A percentile compares a stretch with the other conserved stretches of the same genome.
These are phyloP conservation scores for Butyriboletus appendiculatus DNA, from an alignment of 1,284 basidiomycete species.

Conservation along the genomic window DNA sequence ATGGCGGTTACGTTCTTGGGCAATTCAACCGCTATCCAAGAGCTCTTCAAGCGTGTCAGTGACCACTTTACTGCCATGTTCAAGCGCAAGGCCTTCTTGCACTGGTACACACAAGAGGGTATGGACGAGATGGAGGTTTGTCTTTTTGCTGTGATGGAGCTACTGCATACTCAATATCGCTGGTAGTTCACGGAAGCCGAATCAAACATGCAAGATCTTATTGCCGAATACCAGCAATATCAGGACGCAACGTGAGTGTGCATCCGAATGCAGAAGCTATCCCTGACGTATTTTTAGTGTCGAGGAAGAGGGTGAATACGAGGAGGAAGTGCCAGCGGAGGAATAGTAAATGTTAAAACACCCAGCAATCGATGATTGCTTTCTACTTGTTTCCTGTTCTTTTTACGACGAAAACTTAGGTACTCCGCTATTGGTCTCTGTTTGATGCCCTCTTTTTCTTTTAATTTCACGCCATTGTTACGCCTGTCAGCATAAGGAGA, in stretches of 20 bases:
- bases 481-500: constrained; percentile 26
- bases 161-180: constrained; percentile 19
- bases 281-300: constrained; percentile 42
- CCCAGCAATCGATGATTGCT: constrained; percentile 18
- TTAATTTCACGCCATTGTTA: constrained; percentile 36
- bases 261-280: background rate
- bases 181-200: constrained; percentile 89
- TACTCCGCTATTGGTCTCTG: constrained; percentile 35
- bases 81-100: constrained; percentile 98
- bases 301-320: constrained; percentile 83
- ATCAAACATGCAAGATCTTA: constrained; percentile 95
- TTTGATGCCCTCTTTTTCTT: constrained; percentile 30
- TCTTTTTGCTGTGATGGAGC: constrained; percentile 7
- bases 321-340: constrained; percentile 64
- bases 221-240: constrained; percentile 96
- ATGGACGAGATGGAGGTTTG: constrained; percentile 97
- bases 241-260: constrained; percentile 85
- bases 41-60: constrained; percentile 96
- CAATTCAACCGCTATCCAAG: constrained; percentile 97
- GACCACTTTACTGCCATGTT: constrained; percentile 99
- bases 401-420: constrained; percentile 40
- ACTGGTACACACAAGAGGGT: constrained; percentile 98
- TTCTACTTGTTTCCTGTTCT: constrained; percentile 15
- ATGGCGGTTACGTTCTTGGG: constrained; percentile 98
- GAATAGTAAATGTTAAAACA: constrained; percentile 44